Evolutionary conservation across 805 yeast species (phyloP).

Genomic region (Lipomyces japonicus): DNA sequence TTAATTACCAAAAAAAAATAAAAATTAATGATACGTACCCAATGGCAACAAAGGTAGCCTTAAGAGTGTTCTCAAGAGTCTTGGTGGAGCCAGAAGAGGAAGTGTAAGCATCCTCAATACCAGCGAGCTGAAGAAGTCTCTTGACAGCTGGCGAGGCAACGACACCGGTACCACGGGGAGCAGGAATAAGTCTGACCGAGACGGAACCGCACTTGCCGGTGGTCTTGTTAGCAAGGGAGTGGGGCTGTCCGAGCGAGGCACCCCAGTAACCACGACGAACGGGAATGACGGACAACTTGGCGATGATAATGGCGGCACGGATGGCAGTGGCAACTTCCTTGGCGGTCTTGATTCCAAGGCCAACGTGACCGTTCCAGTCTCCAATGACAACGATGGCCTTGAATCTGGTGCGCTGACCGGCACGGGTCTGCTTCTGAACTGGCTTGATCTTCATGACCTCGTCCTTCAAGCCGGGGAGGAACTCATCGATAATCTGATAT

Average conservation of each 20-base stretch:
- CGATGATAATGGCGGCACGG: conserved; percentile 99
- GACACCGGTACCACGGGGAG: conserved; percentile 99
- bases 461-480: conserved; percentile 93
- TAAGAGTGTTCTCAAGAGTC: conserved; percentile 99
- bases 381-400: conserved; percentile 99
- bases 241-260: conserved; percentile 98
- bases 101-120: conserved; percentile 99
- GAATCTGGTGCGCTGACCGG: conserved; percentile 99
- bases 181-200: conserved; percentile 93
- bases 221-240: conserved; percentile 95
- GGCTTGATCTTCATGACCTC: conserved; percentile 99
- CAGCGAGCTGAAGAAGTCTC: conserved; percentile 98
- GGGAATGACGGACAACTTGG: conserved; percentile 97
- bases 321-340: conserved; percentile 99
- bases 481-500: conserved; percentile 95
- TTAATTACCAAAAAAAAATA: not conserved
- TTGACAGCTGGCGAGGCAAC: conserved; percentile 99
- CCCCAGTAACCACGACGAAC: conserved; percentile 99
- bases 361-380: conserved; percentile 99
- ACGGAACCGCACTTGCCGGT: conserved; percentile 99
- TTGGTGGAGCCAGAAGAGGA: conserved; percentile 98
- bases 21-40: no score
- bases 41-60: conserved; percentile 98
- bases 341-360: conserved; percentile 99
- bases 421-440: conserved; percentile 99